Evolutionary conservation across 2,329 filamentous ascomycete genomes (phyloP).

Genomic region (Stemphylium beticola): DNA sequence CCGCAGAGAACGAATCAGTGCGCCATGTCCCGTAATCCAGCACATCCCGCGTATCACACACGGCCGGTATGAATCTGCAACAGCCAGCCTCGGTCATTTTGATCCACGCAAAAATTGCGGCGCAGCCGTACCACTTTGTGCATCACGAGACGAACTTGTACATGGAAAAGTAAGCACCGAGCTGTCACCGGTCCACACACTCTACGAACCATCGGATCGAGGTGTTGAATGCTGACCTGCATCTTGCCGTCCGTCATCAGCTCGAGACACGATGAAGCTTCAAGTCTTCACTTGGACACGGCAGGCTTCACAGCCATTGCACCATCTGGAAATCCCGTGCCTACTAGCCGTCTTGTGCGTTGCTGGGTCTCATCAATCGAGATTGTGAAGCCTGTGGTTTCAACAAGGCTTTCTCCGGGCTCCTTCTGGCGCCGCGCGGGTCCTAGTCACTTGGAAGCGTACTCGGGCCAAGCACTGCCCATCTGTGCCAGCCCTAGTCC

Average conservation of each 20-base stretch:
- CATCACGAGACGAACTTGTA: slow-evolving; percentile 36
- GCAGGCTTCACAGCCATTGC: slow-evolving; percentile 17
- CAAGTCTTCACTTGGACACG: slow-evolving; percentile 10
- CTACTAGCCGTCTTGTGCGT: slow-evolving; percentile 18
- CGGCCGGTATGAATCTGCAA: slow-evolving; percentile 29
- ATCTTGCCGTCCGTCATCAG: slow-evolving; percentile 17
- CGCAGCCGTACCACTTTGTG: slow-evolving; percentile 30
- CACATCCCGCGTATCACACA: slow-evolving; percentile 37
- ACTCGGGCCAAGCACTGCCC: slow-evolving; percentile 24
- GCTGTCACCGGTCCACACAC: slow-evolving; percentile 20
- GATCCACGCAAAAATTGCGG: slow-evolving; percentile 22
- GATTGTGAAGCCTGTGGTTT: slow-evolving; percentile 34
- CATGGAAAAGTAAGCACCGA: slow-evolving; percentile 31
- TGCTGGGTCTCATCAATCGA: slow-evolving; percentile 31
- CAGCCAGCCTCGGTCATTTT: slow-evolving; percentile 32
- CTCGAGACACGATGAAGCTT: slow-evolving; percentile 4
- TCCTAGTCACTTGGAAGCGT: slow-evolving; percentile 8
- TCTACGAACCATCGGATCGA: slow-evolving; percentile 27
- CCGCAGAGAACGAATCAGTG: slow-evolving; percentile 12
- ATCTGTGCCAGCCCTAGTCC: slow-evolving; percentile 40
- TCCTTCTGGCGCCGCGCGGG: slow-evolving; percentile 10
- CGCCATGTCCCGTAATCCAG: slow-evolving; percentile 21
- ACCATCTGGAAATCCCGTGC: slow-evolving; percentile 19
- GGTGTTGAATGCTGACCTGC: slow-evolving; percentile 25
- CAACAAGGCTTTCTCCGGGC: slow-evolving; percentile 22